Evolutionary conservation across 1,139 yeast genomes (phyloP).

Genomic region (Debaryomycetaceae sp.): DNA sequence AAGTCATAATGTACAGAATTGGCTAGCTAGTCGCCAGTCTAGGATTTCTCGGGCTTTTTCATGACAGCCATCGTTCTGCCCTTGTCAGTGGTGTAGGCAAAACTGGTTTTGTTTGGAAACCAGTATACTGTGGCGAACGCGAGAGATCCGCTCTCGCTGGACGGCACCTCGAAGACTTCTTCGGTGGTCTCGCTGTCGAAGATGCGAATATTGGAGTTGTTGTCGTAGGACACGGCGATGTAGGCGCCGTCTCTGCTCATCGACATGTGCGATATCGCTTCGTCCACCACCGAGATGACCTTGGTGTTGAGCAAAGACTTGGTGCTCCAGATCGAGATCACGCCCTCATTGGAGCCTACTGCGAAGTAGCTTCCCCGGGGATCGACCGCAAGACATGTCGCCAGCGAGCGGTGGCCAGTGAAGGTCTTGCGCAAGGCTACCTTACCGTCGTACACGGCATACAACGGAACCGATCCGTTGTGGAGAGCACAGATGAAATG

Average conservation of each 20-base stretch:
- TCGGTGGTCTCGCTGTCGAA: conserved; percentile 32
- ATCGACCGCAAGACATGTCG: conserved; percentile 51
- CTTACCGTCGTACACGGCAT: conserved; percentile 16
- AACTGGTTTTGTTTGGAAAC: conserved; percentile 38
- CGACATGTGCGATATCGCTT: conserved; percentile 44
- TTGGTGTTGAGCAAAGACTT: conserved; percentile 40
- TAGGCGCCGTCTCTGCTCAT: conserved; percentile 44
- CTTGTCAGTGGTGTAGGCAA: conserved; percentile 31
- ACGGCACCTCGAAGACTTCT: conserved; percentile 33
- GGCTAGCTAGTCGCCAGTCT: not conserved
- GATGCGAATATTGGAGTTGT: conserved; percentile 35
- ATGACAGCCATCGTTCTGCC: conserved; percentile 30
- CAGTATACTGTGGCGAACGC: conserved; percentile 36
- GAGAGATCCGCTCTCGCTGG: conserved; percentile 33
- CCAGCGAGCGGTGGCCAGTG: conserved; percentile 51
- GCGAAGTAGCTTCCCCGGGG: conserved; percentile 56
- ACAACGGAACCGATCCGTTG: conserved; percentile 31
- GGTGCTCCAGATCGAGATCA: conserved; percentile 60
- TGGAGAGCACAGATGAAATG: conserved; percentile 38
- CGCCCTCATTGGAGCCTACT: conserved; percentile 70
- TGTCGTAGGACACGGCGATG: conserved; percentile 45
- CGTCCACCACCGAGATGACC: conserved; percentile 49
- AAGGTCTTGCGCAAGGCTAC: conserved; percentile 31
- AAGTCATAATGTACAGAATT: not conserved
- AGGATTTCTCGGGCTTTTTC: conserved; percentile 14